Percentiles rank a stretch among this genome's conserved stretches.
These are phyloP conservation scores for Fusarium pseudocircinatum DNA, from an alignment of 2,329 filamentous ascomycete genomes.

Conservation along the genomic window DNA sequence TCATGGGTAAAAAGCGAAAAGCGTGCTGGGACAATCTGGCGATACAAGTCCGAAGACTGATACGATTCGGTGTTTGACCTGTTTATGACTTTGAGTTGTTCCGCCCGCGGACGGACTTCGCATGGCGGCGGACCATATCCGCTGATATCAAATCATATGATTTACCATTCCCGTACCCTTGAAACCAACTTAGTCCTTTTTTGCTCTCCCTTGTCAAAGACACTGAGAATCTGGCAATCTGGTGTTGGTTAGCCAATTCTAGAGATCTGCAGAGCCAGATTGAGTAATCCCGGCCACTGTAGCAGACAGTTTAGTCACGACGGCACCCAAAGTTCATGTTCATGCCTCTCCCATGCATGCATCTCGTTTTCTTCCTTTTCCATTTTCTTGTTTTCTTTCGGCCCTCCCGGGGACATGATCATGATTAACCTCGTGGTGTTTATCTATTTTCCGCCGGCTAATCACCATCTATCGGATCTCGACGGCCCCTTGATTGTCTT, in stretches of 20 bases:
- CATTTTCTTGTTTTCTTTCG: slow-evolving; percentile 10
- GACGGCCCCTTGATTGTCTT: slow-evolving; percentile 7
- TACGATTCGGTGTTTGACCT: slow-evolving; percentile 10
- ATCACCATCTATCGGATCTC: slow-evolving; percentile 12
- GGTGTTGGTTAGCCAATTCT: slow-evolving; percentile 28
- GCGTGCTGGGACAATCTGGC: neutral
- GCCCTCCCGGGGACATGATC: neutral
- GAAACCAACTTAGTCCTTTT: slow-evolving; percentile 16
- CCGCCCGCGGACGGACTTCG: neutral
- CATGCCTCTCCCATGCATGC: slow-evolving; percentile 4
- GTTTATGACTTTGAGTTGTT: neutral
- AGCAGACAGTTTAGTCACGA: slow-evolving; percentile 7
- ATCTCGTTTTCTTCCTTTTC: slow-evolving; percentile 2
- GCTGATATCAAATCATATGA: slow-evolving; percentile 34
- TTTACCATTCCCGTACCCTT: slow-evolving; percentile 20
- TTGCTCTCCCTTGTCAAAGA: slow-evolving; percentile 16
- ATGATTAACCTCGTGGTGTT: slow-evolving; percentile 30
- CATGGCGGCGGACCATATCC: slow-evolving; percentile 26
- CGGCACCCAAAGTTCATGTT: slow-evolving; percentile 1
- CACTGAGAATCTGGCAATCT: slow-evolving; percentile 23
- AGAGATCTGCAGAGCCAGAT: slow-evolving; percentile 31
- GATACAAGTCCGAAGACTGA: slow-evolving; percentile 15
- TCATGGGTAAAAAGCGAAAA: slow-evolving; percentile 6
- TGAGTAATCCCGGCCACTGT: slow-evolving; percentile 18
- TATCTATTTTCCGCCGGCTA: slow-evolving; percentile 12